Percentiles rank a stretch among this genome's conserved stretches.
Conservation (phyloP, 352 stramenopile species). For the Phytophthora hibernalis region DNA sequence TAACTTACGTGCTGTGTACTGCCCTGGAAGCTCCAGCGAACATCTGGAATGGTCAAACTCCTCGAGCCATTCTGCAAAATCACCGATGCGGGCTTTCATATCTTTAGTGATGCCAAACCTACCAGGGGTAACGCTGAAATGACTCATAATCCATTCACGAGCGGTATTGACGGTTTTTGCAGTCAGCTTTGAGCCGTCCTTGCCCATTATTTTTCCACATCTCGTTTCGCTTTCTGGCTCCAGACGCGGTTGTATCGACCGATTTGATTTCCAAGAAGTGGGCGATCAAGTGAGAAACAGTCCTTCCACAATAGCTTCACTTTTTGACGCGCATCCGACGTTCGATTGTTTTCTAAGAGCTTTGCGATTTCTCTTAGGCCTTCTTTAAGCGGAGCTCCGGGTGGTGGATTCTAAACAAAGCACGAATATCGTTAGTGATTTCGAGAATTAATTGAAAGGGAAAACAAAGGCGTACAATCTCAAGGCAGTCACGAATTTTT, state of each 20-base stretch:
- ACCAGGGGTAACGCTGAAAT: slow-evolving; percentile 75
- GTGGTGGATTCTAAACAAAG: slow-evolving; percentile 68
- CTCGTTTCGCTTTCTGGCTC: slow-evolving; percentile 52
- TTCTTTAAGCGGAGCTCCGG: slow-evolving; percentile 82
- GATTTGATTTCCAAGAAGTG: slow-evolving; percentile 63
- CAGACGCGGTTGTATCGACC: slow-evolving; percentile 84
- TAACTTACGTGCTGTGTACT: slow-evolving; percentile 76
- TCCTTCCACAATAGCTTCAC: slow-evolving; percentile 62
- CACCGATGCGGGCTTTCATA: slow-evolving; percentile 79
- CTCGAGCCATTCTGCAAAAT: slow-evolving; percentile 89
- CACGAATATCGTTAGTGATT: slow-evolving; percentile 20
- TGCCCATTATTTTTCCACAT: slow-evolving; percentile 80
- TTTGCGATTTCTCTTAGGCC: slow-evolving; percentile 71
- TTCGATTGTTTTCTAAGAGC: slow-evolving; percentile 63
- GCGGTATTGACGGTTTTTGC: slow-evolving; percentile 61
- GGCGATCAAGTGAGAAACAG: slow-evolving; percentile 63
- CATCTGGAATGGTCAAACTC: slow-evolving; percentile 81
- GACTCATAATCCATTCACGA: slow-evolving; percentile 73
- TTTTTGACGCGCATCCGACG: slow-evolving; percentile 35
- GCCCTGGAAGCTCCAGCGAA: slow-evolving; percentile 77
- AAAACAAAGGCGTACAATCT: slow-evolving; percentile 52
- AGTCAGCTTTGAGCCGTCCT: slow-evolving; percentile 61
- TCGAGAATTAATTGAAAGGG: background rate
- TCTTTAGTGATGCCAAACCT: slow-evolving; percentile 80
- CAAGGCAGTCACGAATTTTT: slow-evolving; percentile 84